Conservation (phyloP, 169 alveolate genomes). For the Eimeria praecox region DNA sequence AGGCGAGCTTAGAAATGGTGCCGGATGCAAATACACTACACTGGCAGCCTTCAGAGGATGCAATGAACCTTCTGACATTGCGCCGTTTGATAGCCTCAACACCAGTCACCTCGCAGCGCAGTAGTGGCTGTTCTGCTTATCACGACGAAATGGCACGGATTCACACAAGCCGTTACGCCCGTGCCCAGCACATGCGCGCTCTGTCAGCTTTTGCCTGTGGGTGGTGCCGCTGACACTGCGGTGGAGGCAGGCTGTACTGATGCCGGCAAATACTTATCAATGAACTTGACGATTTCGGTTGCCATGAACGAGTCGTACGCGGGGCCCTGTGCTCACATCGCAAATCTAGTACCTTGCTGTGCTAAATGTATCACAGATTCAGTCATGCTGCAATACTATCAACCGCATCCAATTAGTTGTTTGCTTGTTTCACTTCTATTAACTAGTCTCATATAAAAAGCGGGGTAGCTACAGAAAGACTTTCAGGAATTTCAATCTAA, state of each 20-base stretch:
- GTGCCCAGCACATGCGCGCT: neutral
- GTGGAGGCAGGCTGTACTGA: neutral
- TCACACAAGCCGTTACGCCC: neutral
- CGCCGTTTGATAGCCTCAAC: neutral
- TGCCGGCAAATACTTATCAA: slow-evolving; percentile 36
- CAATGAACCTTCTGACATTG: too few species aligned
- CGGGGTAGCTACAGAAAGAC: neutral
- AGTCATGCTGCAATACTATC: neutral
- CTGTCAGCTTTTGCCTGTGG: neutral
- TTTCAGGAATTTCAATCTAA: too few species aligned
- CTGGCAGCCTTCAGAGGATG: neutral
- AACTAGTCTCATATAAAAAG: neutral
- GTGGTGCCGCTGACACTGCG: neutral
- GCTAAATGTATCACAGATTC: neutral
- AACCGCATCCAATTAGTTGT: neutral
- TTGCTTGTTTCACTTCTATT: neutral
- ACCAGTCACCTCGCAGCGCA: neutral
- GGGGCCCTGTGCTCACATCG: slow-evolving; percentile 66
- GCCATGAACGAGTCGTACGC: slow-evolving; percentile 42
- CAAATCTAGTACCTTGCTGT: neutral
- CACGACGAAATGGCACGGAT: neutral
- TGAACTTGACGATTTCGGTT: slow-evolving; percentile 25
- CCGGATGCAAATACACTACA: neutral
- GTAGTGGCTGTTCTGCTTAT: neutral
- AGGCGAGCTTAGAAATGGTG: neutral